These are phyloP conservation scores for Russula virescens DNA, from an alignment of 768 basidiomycete species.

Conservation along the genomic window DNA sequence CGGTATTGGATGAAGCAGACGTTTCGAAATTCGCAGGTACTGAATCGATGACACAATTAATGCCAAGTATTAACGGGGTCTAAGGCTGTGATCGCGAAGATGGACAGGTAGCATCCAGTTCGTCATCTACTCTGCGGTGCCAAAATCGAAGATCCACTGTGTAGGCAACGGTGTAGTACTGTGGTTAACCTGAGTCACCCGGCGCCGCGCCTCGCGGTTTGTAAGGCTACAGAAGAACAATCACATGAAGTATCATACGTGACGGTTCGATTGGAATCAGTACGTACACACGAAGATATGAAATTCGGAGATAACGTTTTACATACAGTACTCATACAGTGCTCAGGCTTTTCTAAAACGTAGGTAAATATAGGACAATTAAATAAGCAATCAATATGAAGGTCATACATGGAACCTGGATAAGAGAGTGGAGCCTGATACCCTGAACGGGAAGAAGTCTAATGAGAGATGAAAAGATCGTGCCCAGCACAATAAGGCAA, in stretches of 20 bases:
- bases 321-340: neutral
- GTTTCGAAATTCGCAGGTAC: neutral
- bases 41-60: neutral
- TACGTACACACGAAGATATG: neutral
- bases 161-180: neutral
- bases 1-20: neutral
- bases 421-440: neutral
- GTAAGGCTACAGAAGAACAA: too few relatives aligned
- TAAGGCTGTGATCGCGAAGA: neutral
- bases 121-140: neutral
- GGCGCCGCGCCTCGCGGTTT: too few relatives aligned
- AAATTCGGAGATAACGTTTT: neutral
- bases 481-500: conserved; percentile 4
- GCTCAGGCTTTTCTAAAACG: neutral
- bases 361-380: conserved; percentile 4
- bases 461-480: conserved; percentile 8
- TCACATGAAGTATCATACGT: too few relatives aligned
- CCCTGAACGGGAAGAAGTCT: conserved; percentile 3
- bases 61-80: neutral
- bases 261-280: neutral
- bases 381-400: conserved; percentile 5
- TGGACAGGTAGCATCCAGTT: neutral
- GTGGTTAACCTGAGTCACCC: too few relatives aligned
- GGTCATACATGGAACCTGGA: conserved; percentile 5
- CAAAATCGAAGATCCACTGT: too few relatives aligned